A percentile compares a stretch with the other conserved stretches of the same genome.
Evolutionary conservation across 345 rosid genomes (phyloP).

Genomic region (Euphorbia lathyris): DNA sequence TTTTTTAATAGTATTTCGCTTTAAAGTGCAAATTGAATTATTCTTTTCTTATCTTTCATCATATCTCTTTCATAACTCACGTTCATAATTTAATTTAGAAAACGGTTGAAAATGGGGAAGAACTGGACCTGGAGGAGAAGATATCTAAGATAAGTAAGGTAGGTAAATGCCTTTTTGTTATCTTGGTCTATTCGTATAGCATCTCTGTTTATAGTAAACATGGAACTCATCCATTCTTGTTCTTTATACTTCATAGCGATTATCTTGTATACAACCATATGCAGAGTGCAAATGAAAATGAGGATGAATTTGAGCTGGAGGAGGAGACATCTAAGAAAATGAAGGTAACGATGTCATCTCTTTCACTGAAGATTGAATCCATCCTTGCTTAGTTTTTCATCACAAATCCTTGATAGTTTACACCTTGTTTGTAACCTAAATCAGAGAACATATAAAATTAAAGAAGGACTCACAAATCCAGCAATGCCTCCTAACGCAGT

Average conservation of each 20-base stretch:
- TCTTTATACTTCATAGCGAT: background rate
- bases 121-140: slow-evolving; percentile 28
- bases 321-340: slow-evolving; percentile 37
- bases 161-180: background rate
- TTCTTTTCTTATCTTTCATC: background rate
- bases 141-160: slow-evolving; percentile 51
- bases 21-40: too few species aligned
- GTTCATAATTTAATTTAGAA: slow-evolving; percentile 22
- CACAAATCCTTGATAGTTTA: background rate
- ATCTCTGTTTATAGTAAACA: background rate
- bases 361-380: background rate
- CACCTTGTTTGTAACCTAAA: slow-evolving; percentile 7
- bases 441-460: slow-evolving; percentile 34
- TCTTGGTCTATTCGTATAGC: background rate
- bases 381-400: background rate
- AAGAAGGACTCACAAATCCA: slow-evolving; percentile 14
- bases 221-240: background rate
- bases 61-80: background rate
- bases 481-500: slow-evolving; percentile 17
- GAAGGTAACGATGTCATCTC: slow-evolving; percentile 56
- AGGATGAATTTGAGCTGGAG: slow-evolving; percentile 23
- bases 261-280: slow-evolving; percentile 8
- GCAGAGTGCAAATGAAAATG: slow-evolving; percentile 33
- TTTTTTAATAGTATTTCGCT: too few species aligned
- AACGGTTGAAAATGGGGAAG: slow-evolving; percentile 27